Conservation (phyloP, 169 alveolate species). For the Eimeria necatrix region DNA sequence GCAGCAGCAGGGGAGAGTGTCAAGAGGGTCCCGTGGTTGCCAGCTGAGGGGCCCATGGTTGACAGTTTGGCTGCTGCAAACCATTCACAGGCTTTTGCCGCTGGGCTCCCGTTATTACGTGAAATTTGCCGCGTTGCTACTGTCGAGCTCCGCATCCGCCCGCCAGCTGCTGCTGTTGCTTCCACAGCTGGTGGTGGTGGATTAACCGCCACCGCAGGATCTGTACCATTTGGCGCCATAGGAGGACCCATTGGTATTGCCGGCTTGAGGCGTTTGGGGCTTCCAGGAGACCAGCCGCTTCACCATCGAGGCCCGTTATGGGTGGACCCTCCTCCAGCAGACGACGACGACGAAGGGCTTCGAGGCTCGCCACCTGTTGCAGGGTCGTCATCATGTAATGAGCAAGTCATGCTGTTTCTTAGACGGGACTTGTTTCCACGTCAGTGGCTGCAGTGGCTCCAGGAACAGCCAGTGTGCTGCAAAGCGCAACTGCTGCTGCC, state of each 20-base stretch:
- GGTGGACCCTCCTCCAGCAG: constrained; percentile 58
- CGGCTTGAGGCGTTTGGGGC: constrained; percentile 58
- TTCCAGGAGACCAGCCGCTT: constrained; percentile 60
- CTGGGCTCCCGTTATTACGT: constrained; percentile 65
- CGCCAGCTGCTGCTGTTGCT: constrained; percentile 60
- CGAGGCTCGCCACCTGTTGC: constrained; percentile 31
- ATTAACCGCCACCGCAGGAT: not conserved
- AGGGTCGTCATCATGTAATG: constrained; percentile 13
- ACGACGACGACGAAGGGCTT: constrained; percentile 4
- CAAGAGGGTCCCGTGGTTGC: constrained; percentile 53
- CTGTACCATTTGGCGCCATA: not conserved
- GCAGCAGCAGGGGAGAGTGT: constrained; percentile 54
- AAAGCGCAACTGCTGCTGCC: constrained; percentile 56
- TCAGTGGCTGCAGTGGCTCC: constrained; percentile 29
- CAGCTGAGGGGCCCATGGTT: constrained; percentile 72
- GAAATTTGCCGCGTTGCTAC: constrained; percentile 71
- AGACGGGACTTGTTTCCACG: constrained; percentile 55
- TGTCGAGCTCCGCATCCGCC: constrained; percentile 55
- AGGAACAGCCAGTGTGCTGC: constrained; percentile 60
- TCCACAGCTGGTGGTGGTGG: not conserved
- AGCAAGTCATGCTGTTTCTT: constrained; percentile 40
- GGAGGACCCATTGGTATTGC: constrained; percentile 37
- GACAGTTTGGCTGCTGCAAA: constrained; percentile 58
- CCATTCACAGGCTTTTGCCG: constrained; percentile 55
- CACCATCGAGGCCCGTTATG: constrained; percentile 41